Conservation (phyloP, 257 asterid species). For the Gentiana straminea region DNA sequence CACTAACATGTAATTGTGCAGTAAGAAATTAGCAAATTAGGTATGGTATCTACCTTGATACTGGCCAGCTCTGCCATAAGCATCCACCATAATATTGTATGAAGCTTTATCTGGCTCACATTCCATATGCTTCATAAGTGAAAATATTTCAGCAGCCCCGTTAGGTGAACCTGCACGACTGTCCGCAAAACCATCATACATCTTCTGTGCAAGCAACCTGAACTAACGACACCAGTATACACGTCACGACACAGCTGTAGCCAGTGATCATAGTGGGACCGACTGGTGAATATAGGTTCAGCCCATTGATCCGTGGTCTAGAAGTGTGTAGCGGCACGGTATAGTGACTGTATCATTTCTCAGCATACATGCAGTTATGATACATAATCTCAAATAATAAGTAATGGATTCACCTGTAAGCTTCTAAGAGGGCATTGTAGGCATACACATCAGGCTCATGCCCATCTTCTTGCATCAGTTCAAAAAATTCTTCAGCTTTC, state of each 20-base stretch:
- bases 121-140: slow-evolving; percentile 83
- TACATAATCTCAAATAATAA: too few relatives aligned
- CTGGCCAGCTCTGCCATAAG: slow-evolving; percentile 81
- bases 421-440: slow-evolving; percentile 87
- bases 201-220: too few relatives aligned
- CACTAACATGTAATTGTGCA: neutral
- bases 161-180: slow-evolving; percentile 82
- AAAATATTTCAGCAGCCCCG: slow-evolving; percentile 77
- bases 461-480: slow-evolving; percentile 75
- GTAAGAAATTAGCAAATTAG: neutral
- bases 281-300: too few relatives aligned
- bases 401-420: slow-evolving; percentile 47
- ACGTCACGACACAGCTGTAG: too few relatives aligned
- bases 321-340: too few relatives aligned
- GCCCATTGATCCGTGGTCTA: too few relatives aligned
- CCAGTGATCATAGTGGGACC: too few relatives aligned
- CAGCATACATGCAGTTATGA: too few relatives aligned
- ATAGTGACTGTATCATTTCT: too few relatives aligned
- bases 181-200: slow-evolving; percentile 6
- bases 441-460: slow-evolving; percentile 79
- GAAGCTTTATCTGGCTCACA: slow-evolving; percentile 84
- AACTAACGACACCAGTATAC: too few relatives aligned
- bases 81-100: slow-evolving; percentile 77
- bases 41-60: slow-evolving; percentile 37
- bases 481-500: slow-evolving; percentile 79